Base-by-base conservation (phyloP, 208 protist species). In the Acanthamoeba healyi region DNA sequence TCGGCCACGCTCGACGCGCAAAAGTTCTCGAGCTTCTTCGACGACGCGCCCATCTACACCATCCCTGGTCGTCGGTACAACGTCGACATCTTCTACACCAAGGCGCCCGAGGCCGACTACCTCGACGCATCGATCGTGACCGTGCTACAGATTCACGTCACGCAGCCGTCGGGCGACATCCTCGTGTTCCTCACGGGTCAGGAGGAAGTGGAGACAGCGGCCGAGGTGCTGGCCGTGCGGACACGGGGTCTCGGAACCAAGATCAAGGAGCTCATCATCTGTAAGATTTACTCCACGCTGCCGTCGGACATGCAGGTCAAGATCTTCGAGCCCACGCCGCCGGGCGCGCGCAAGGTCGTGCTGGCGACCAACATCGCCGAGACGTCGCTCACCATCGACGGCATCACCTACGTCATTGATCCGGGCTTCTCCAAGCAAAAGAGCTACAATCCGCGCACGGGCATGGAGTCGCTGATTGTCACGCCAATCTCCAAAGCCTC, bases 291-390 rank as follows among this genome's bases (percentile, higher is more conserved):
- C 96, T 98, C 98, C 0, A 99, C 98, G 29, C 97, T 99, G 95
- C 99, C 99, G 44, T 99, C 99, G 61, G 98, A 99, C 89, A 97
- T 99, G 96, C 99, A 99, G 95, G 94, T 98, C 17, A 97, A 97
- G 17, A 99, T 99, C 54, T 99, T 99, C 95, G 99, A 99, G 91
- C 98, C 98, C 0, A 97, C 98, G 38, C 97, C 98, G 12, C 94
- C 89, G 0, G 97, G 97, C 0, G 95, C 97, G 36, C 97, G 98
- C 86, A 99, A 99, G 95, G 97, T 99, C 4, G 99, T 99, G 51
- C 95, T 99, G 14, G 98, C 99, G 1, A 99, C 99, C 49, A 99
- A 99, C 97, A 99, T 99, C 95, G 99, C 99, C 46, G 99, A 99
- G 94, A 99, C 99, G 6, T 99, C 99, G 44, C 97, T 99, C 32